These are phyloP conservation scores for Colletotrichum sp. DNA, from an alignment of 2,329 filamentous ascomycete species.

Conservation along the genomic window DNA sequence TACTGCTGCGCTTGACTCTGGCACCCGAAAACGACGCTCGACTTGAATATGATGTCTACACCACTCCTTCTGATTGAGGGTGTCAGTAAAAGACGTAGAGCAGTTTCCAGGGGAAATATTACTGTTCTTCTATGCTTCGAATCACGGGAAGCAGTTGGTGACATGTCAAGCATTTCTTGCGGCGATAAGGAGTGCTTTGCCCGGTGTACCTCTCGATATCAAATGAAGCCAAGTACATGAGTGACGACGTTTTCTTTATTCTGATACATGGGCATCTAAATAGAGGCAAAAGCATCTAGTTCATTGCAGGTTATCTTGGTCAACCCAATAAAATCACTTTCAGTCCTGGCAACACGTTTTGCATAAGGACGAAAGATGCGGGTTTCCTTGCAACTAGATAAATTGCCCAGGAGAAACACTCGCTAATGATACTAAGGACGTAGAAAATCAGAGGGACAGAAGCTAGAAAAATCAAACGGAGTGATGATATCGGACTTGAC, in stretches of 20 bases:
- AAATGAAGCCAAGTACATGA: not conserved
- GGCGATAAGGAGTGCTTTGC: not conserved
- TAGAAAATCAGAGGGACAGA: too few relatives aligned
- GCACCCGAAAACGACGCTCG: not conserved
- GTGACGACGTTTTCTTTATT: too few relatives aligned
- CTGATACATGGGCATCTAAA: not conserved
- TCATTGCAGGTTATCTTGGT: not conserved
- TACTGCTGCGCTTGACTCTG: not conserved
- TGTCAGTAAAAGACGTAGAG: not conserved
- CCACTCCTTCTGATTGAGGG: not conserved
- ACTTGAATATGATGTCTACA: not conserved
- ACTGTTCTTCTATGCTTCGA: not conserved
- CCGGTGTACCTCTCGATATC: not conserved
- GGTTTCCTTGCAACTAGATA: not conserved
- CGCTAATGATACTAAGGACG: too few relatives aligned
- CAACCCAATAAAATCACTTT: not conserved
- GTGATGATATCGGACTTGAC: not conserved
- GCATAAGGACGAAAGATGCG: not conserved
- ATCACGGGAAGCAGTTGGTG: not conserved
- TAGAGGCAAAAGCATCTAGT: not conserved
- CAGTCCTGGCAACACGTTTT: not conserved
- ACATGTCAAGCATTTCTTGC: not conserved
- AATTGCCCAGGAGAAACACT: not conserved
- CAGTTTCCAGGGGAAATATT: not conserved
- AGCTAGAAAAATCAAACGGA: not conserved